Percentiles rank a stretch among this genome's conserved stretches.
Evolutionary conservation across 2,329 filamentous ascomycete species (phyloP).

Genomic region (Didymella exigua): DNA sequence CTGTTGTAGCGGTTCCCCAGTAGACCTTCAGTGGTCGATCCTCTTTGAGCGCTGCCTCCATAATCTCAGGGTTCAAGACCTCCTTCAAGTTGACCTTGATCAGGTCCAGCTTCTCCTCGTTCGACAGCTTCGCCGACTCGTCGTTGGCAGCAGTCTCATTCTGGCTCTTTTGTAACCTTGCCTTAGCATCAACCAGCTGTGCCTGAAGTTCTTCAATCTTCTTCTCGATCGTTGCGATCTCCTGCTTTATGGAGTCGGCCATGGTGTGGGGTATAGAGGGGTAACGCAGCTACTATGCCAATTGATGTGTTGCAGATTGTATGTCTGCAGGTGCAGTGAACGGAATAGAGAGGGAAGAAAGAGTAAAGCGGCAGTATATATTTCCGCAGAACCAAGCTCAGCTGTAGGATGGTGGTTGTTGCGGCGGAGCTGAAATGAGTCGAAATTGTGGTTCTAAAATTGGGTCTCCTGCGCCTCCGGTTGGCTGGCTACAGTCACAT

Average conservation of each 20-base stretch:
- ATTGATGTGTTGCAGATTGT: conserved; percentile 5
- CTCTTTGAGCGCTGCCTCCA: conserved; percentile 73
- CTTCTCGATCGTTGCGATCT: conserved; percentile 43
- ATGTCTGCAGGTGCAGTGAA: background rate
- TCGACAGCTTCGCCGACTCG: conserved; percentile 48
- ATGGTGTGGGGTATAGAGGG: conserved; percentile 41
- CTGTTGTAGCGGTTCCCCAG: conserved; percentile 87
- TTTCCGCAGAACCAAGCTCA: conserved; percentile 8
- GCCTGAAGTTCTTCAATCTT: conserved; percentile 38
- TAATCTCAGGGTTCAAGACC: conserved; percentile 82
- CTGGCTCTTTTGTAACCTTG: conserved; percentile 34
- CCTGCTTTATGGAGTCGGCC: conserved; percentile 37
- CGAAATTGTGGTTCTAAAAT: conserved; percentile 16
- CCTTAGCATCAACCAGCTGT: conserved; percentile 40
- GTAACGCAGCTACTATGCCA: conserved; percentile 18
- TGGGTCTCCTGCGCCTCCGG: conserved; percentile 18
- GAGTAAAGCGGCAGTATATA: conserved; percentile 4
- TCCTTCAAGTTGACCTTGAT: conserved; percentile 83
- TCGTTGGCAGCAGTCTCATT: conserved; percentile 24
- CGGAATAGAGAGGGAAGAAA: background rate
- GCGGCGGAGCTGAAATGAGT: conserved; percentile 19
- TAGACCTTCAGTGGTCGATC: conserved; percentile 74
- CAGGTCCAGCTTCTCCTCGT: conserved; percentile 70
- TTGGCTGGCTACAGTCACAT: conserved; percentile 5
- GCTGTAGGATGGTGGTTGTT: conserved; percentile 11